Conservation (phyloP, 805 yeast genomes). For the Starmerella floricola region DNA sequence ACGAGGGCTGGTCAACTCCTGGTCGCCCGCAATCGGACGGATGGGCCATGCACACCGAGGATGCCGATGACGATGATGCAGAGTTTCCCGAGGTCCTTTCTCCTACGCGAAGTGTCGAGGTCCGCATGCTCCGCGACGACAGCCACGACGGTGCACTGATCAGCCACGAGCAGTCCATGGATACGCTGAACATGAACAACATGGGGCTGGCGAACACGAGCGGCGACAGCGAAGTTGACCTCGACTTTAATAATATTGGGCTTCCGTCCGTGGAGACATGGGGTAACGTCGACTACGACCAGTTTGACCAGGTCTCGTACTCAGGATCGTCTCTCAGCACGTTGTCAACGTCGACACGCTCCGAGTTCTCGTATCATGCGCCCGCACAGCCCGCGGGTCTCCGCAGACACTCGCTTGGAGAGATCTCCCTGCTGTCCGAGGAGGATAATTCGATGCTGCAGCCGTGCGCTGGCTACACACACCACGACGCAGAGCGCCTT, state of each 20-base stretch:
- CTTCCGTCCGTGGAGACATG: slow-evolving; percentile 3
- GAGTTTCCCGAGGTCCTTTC: too few relatives aligned
- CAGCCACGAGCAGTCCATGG: slow-evolving; percentile 12
- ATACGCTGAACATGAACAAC: slow-evolving; percentile 14
- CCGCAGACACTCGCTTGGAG: not conserved
- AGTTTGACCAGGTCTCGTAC: slow-evolving; percentile 14
- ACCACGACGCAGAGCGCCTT: slow-evolving; percentile 56
- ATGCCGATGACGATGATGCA: too few relatives aligned
- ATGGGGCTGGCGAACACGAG: slow-evolving; percentile 15
- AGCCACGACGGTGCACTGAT: not conserved
- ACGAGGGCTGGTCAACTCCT: slow-evolving; percentile 9
- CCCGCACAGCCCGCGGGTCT: not conserved
- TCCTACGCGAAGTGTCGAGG: too few relatives aligned
- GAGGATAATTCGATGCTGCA: slow-evolving; percentile 24
- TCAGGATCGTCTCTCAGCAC: slow-evolving; percentile 17
- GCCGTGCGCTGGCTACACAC: slow-evolving; percentile 34
- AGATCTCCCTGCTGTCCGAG: slow-evolving; percentile 23
- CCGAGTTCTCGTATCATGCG: slow-evolving; percentile 9
- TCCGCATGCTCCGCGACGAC: too few relatives aligned
- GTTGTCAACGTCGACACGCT: slow-evolving; percentile 11
- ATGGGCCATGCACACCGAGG: not conserved
- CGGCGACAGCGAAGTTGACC: slow-evolving; percentile 11
- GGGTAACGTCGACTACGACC: slow-evolving; percentile 9
- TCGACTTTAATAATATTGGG: not conserved
- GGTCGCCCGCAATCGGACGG: not conserved